Percentiles rank a stretch among this genome's conserved stretches.
These are phyloP conservation scores for Mycena sp. DNA, from an alignment of 1,284 basidiomycete species.

Conservation along the genomic window DNA sequence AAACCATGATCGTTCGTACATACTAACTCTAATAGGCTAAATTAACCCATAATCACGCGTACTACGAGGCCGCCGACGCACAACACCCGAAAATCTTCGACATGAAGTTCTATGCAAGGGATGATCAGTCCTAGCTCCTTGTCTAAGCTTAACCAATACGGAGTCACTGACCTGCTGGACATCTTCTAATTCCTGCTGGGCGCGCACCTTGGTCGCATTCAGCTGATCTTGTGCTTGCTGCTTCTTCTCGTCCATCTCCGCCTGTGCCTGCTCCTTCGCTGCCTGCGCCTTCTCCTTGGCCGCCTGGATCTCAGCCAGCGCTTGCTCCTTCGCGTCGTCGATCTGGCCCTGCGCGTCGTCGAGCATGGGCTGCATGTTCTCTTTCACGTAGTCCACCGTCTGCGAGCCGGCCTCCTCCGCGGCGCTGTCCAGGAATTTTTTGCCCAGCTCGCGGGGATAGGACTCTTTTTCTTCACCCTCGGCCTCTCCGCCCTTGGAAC, in stretches of 20 bases:
- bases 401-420: slow-evolving; percentile 24
- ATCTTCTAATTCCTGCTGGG: slow-evolving; percentile 55
- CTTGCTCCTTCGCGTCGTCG: slow-evolving; percentile 53
- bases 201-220: slow-evolving; percentile 65
- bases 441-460: slow-evolving; percentile 30
- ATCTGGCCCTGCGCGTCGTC: slow-evolving; percentile 62
- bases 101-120: too few relatives aligned
- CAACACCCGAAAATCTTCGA: too few relatives aligned
- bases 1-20: too few relatives aligned
- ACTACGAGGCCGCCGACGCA: too few relatives aligned
- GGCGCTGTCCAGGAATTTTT: slow-evolving; percentile 58
- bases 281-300: slow-evolving; percentile 60
- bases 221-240: slow-evolving; percentile 64
- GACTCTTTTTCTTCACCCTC: slow-evolving; percentile 1
- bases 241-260: slow-evolving; percentile 57
- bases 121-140: too few relatives aligned
- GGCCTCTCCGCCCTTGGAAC: not conserved
- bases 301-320: slow-evolving; percentile 66
- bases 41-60: too few relatives aligned
- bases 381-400: slow-evolving; percentile 22
- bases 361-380: slow-evolving; percentile 58
- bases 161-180: too few relatives aligned
- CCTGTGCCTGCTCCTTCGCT: slow-evolving; percentile 57
- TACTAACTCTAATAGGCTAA: too few relatives aligned
- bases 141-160: too few relatives aligned